These are phyloP conservation scores for Trametes cingulata DNA, from an alignment of 768 basidiomycete species.

Conservation along the genomic window DNA sequence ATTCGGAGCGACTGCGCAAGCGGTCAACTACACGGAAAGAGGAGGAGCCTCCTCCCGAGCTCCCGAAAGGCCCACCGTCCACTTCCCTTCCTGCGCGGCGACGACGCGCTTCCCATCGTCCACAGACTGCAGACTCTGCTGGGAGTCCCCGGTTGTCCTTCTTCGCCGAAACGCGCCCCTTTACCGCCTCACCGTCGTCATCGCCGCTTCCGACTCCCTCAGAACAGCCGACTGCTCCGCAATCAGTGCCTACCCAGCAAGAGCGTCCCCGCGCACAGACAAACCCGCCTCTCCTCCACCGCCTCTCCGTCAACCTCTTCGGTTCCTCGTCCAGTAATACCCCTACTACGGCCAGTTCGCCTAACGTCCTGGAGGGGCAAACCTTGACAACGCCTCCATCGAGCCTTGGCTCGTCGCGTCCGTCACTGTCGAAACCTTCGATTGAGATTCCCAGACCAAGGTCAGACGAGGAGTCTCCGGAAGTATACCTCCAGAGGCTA, in stretches of 20 bases:
- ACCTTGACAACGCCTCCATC: conserved; percentile 21
- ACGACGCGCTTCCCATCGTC: conserved; percentile 24
- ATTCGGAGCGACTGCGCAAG: conserved; percentile 37
- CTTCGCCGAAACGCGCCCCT: conserved; percentile 19
- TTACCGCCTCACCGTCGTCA: conserved; percentile 18
- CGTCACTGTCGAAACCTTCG: conserved; percentile 45
- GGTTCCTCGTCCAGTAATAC: conserved; percentile 37
- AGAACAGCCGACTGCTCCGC: conserved; percentile 24
- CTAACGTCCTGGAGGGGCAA: conserved; percentile 18
- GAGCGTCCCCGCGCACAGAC: conserved; percentile 49
- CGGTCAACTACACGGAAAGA: conserved; percentile 20
- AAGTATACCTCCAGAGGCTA: conserved; percentile 67
- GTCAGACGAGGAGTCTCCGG: conserved; percentile 63
- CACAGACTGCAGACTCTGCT: conserved; percentile 29
- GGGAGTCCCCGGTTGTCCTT: conserved; percentile 21
- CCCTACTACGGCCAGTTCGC: conserved; percentile 35
- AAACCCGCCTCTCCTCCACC: conserved; percentile 69
- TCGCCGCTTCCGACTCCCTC: conserved; percentile 23
- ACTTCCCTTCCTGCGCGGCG: conserved; percentile 11
- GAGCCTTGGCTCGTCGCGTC: conserved; percentile 43
- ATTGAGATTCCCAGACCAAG: conserved; percentile 53
- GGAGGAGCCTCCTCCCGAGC: background rate
- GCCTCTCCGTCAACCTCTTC: conserved; percentile 68
- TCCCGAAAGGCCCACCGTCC: conserved; percentile 10
- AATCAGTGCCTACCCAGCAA: conserved; percentile 19